phyloP scores from a whole-genome alignment of 192 early-diverging fungal species.

The Gigaspora rosea region DNA sequence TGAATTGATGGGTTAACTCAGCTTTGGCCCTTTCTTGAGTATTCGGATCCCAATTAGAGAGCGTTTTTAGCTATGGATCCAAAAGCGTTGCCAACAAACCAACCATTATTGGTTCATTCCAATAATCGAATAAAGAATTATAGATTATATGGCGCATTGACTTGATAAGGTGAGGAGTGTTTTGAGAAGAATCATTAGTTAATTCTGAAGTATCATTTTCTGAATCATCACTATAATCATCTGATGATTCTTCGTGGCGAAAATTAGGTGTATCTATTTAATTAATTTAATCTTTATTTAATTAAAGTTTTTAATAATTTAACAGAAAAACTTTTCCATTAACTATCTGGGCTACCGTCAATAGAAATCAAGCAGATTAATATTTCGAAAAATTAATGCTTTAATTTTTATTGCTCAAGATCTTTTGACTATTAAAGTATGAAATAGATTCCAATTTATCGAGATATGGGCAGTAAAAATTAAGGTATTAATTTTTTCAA shows the following conservation, averaged over 20 bases:
- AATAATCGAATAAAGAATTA: not conserved
- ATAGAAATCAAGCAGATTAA: too few relatives aligned
- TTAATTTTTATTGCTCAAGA: too few relatives aligned
- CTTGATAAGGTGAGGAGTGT: not conserved
- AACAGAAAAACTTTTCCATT: not conserved
- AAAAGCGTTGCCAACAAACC: conserved; percentile 9
- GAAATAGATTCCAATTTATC: too few relatives aligned
- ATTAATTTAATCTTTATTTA: not conserved
- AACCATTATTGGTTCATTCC: not conserved
- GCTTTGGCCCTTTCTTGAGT: not conserved
- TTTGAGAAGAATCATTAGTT: not conserved
- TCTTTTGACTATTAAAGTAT: too few relatives aligned
- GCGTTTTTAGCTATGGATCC: not conserved
- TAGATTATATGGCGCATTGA: not conserved
- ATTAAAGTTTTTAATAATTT: not conserved
- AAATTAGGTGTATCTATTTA: not conserved
- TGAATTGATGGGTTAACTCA: not conserved
- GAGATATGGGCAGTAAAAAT: too few relatives aligned
- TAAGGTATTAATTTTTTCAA: too few relatives aligned
- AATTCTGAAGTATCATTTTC: not conserved
- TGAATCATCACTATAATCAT: not conserved
- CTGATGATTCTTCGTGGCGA: not conserved
- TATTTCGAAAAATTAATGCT: too few relatives aligned
- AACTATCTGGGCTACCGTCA: too few relatives aligned
- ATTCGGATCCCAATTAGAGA: not conserved